These are phyloP conservation scores for Phytopythium mirpurense DNA, from an alignment of 352 stramenopile genomes.

Conservation along the genomic window DNA sequence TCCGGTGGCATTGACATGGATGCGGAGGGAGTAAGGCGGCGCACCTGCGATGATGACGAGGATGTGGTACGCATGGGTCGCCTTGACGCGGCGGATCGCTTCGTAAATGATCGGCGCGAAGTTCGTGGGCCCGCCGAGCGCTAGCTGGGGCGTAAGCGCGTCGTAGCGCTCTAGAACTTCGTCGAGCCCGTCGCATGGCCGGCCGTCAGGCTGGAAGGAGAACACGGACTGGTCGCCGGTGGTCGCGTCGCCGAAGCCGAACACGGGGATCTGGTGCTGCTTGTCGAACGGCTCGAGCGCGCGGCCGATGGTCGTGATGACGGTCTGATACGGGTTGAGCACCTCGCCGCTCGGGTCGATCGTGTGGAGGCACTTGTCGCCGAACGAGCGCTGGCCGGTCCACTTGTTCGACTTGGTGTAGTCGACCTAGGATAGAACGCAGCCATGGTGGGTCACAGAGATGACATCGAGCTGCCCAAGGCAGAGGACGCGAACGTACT, in stretches of 20 bases:
- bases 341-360: slow-evolving; percentile 43
- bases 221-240: slow-evolving; percentile 56
- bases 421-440: slow-evolving; percentile 52
- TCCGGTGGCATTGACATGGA: too few species aligned
- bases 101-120: slow-evolving; percentile 79
- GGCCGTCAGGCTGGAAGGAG: slow-evolving; percentile 32
- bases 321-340: slow-evolving; percentile 68
- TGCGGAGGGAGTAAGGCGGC: background rate
- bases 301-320: slow-evolving; percentile 64
- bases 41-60: slow-evolving; percentile 66
- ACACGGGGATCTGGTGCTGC: slow-evolving; percentile 66
- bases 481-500: slow-evolving; percentile 21
- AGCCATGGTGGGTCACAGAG: background rate
- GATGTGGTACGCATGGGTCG: slow-evolving; percentile 51
- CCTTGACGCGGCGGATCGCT: slow-evolving; percentile 49
- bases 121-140: slow-evolving; percentile 60
- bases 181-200: slow-evolving; percentile 41
- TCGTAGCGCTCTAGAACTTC: slow-evolving; percentile 53
- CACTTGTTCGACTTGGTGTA: slow-evolving; percentile 79
- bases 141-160: slow-evolving; percentile 39
- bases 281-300: slow-evolving; percentile 66
- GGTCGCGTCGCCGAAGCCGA: slow-evolving; percentile 62
- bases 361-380: slow-evolving; percentile 53
- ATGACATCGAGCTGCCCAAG: background rate
- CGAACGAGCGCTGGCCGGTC: slow-evolving; percentile 61